phyloP scores from a whole-genome alignment of 495 filamentous ascomycete genomes.

The Ascobolus immersus region DNA sequence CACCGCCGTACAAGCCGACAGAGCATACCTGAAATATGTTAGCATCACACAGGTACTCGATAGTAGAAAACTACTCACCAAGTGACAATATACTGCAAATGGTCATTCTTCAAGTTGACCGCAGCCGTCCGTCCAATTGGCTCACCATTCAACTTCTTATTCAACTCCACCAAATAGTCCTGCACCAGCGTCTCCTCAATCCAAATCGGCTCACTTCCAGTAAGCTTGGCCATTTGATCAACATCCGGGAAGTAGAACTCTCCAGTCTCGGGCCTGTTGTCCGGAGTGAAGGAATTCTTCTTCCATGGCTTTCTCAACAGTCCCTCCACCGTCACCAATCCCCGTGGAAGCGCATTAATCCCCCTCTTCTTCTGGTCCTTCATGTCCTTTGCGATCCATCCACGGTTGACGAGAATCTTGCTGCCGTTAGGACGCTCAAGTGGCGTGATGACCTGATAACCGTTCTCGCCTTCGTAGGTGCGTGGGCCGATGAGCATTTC shows the following conservation, averaged over 20 bases:
- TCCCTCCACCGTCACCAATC: slow-evolving; percentile 53
- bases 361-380: slow-evolving; percentile 34
- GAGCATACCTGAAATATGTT: slow-evolving; percentile 43
- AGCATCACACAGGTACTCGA: slow-evolving; percentile 4
- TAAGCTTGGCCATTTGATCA: slow-evolving; percentile 64
- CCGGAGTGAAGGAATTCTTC: slow-evolving; percentile 92
- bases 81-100: slow-evolving; percentile 94
- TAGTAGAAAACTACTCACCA: slow-evolving; percentile 44
- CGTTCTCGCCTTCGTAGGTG: slow-evolving; percentile 65
- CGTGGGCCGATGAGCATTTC: slow-evolving; percentile 92
- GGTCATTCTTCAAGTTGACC: slow-evolving; percentile 86
- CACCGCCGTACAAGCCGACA: slow-evolving; percentile 61
- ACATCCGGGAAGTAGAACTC: slow-evolving; percentile 94
- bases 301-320: slow-evolving; percentile 60
- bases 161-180: slow-evolving; percentile 44
- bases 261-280: slow-evolving; percentile 52
- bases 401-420: slow-evolving; percentile 60
- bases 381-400: slow-evolving; percentile 61
- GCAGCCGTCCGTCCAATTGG: slow-evolving; percentile 77
- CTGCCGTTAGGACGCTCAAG: slow-evolving; percentile 40
- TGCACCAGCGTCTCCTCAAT: slow-evolving; percentile 86
- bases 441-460: slow-evolving; percentile 74
- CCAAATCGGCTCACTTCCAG: slow-evolving; percentile 73
- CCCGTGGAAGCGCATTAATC: slow-evolving; percentile 31
- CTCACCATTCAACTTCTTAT: slow-evolving; percentile 52